These are phyloP conservation scores for Oryza meyeriana DNA, from an alignment of 176 grass and related monocot species.

Conservation along the genomic window DNA sequence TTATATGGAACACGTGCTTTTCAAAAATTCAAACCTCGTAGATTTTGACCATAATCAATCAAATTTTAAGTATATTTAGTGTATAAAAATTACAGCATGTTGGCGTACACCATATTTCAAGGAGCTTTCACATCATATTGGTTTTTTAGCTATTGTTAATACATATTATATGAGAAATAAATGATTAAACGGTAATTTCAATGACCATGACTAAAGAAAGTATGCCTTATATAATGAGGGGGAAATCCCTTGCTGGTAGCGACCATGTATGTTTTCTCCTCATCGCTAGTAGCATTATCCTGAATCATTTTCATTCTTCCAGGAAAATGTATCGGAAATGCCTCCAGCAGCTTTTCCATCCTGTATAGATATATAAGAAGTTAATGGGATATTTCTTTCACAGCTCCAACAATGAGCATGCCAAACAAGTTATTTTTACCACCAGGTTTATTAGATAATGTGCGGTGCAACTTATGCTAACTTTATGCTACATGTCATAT, in stretches of 20 bases:
- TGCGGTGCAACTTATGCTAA: not conserved
- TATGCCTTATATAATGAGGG: not conserved
- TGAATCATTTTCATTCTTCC: not conserved
- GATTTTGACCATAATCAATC: not conserved
- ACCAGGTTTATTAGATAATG: not conserved
- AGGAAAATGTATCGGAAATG: not conserved
- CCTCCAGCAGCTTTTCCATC: not conserved
- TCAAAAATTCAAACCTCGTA: not conserved
- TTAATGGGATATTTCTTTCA: not conserved
- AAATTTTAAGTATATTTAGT: not conserved
- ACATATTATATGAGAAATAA: not conserved
- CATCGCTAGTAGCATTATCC: not conserved
- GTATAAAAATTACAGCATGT: too few relatives aligned
- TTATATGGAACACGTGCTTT: not conserved
- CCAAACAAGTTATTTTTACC: not conserved
- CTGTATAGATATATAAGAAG: not conserved
- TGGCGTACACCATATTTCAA: not conserved
- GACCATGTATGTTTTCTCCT: not conserved
- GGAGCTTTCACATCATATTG: not conserved
- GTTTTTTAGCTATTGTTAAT: not conserved
- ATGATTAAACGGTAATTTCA: not conserved
- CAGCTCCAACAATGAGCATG: not conserved
- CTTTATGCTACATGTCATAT: not conserved
- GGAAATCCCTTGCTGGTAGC: not conserved
- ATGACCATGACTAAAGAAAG: too few relatives aligned